Percentiles rank a stretch among this genome's conserved stretches.
Conservation (phyloP, 306 rosid species). For the Pachyrhizus erosus region DNA sequence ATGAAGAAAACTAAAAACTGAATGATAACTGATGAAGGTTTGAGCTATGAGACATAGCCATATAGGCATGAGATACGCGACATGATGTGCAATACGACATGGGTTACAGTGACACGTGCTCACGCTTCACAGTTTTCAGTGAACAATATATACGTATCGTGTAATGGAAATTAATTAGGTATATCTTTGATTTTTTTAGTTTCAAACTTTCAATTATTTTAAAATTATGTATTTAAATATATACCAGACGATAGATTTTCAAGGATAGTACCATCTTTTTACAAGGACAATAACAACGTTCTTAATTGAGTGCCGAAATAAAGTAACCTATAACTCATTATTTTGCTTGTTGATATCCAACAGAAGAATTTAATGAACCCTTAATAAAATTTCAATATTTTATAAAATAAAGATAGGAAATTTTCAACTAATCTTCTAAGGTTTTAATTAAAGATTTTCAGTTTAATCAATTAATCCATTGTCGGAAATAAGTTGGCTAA, state of each 20-base stretch:
- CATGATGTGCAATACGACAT: not conserved
- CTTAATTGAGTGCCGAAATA: not conserved
- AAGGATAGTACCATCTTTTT: not conserved
- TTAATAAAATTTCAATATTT: no score
- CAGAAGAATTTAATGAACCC: not conserved
- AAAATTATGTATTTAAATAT: not conserved
- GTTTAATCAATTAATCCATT: not conserved
- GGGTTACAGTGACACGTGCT: conserved; percentile 9
- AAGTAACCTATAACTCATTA: not conserved
- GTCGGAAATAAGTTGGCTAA: not conserved
- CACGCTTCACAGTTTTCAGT: not conserved
- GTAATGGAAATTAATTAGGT: not conserved
- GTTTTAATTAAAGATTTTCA: no score
- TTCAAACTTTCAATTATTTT: not conserved
- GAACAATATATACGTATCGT: not conserved
- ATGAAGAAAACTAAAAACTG: conserved; percentile 19
- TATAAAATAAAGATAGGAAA: no score
- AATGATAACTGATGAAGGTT: not conserved
- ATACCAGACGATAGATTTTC: not conserved
- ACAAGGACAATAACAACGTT: not conserved
- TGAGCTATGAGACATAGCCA: conserved; percentile 7
- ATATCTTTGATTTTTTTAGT: not conserved
- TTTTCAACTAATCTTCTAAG: no score
- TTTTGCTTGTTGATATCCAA: not conserved
- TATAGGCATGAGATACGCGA: conserved; percentile 14